Evolutionary conservation across 805 yeast genomes (phyloP).

Genomic region (Lipomyces anomalus): DNA sequence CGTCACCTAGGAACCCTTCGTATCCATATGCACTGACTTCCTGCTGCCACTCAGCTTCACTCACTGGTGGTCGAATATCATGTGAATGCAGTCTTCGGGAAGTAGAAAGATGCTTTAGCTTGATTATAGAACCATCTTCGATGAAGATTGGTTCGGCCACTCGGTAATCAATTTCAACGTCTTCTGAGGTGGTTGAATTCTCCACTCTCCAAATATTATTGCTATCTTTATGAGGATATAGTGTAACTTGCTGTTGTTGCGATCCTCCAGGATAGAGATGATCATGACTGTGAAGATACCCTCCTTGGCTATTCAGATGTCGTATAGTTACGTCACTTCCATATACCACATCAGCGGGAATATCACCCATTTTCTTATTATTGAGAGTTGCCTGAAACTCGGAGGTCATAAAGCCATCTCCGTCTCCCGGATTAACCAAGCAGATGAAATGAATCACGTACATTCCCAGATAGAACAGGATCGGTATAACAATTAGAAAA

Average conservation of each 20-base stretch:
- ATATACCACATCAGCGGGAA: constrained; percentile 61
- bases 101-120: constrained; percentile 66
- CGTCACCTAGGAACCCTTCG: constrained; percentile 55
- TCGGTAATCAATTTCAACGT: constrained; percentile 30
- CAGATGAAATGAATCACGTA: constrained; percentile 54
- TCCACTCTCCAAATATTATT: constrained; percentile 68
- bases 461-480: constrained; percentile 49
- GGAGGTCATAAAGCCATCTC: constrained; percentile 59
- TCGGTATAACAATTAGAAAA: constrained; percentile 50
- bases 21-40: constrained; percentile 75
- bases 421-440: constrained; percentile 47
- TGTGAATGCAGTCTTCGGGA: constrained; percentile 64
- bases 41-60: constrained; percentile 83
- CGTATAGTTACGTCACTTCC: constrained; percentile 71
- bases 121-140: constrained; percentile 51
- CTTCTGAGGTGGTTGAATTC: constrained; percentile 24
- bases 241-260: constrained; percentile 71
- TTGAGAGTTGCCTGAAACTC: constrained; percentile 57
- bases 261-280: constrained; percentile 60
- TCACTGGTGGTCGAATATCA: constrained; percentile 76
- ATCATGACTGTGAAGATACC: constrained; percentile 75
- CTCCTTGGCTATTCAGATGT: constrained; percentile 63
- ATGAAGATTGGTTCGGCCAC: constrained; percentile 41
- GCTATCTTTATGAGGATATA: constrained; percentile 56
- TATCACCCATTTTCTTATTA: constrained; percentile 37